A percentile compares a stretch with the other conserved stretches of the same genome.
phyloP scores from a whole-genome alignment of 2,329 filamentous ascomycete species.

The Daldinia eschscholtzii region DNA sequence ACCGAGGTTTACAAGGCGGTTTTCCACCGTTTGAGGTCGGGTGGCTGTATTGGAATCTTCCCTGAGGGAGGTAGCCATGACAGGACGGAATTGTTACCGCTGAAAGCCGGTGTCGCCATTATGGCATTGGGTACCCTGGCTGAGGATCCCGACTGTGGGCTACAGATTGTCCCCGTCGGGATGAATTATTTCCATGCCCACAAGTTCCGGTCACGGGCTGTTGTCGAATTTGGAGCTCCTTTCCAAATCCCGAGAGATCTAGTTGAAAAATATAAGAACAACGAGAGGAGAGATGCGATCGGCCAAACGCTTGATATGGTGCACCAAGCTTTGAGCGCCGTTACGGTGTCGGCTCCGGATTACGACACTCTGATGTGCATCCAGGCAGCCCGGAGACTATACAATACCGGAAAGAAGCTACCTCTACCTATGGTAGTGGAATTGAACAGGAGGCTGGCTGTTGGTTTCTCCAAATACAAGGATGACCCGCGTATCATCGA shows the following conservation, averaged over 20 bases:
- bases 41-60: conserved; percentile 95
- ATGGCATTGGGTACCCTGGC: conserved; percentile 95
- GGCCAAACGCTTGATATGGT: conserved; percentile 87
- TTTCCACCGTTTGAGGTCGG: conserved; percentile 82
- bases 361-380: conserved; percentile 98
- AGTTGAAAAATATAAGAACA: conserved; percentile 85
- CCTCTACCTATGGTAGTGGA: conserved; percentile 94
- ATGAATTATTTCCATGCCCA: conserved; percentile 99
- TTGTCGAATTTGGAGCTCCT: conserved; percentile 93
- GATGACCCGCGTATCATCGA: conserved; percentile 85
- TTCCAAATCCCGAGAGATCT: conserved; percentile 86
- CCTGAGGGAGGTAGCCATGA: conserved; percentile 97
- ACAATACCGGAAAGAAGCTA: conserved; percentile 94
- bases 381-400: conserved; percentile 91
- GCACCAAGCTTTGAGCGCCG: conserved; percentile 84
- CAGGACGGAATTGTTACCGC: conserved; percentile 86
- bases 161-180: conserved; percentile 95
- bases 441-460: conserved; percentile 89
- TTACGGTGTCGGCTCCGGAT: conserved; percentile 92
- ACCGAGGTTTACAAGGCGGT: conserved; percentile 94
- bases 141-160: conserved; percentile 84
- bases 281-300: conserved; percentile 88
- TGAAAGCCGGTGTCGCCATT: conserved; percentile 97
- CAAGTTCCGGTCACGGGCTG: conserved; percentile 96
- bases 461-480: conserved; percentile 93